Conservation (phyloP, 768 basidiomycete genomes). For the Lactarius hengduanensis region DNA sequence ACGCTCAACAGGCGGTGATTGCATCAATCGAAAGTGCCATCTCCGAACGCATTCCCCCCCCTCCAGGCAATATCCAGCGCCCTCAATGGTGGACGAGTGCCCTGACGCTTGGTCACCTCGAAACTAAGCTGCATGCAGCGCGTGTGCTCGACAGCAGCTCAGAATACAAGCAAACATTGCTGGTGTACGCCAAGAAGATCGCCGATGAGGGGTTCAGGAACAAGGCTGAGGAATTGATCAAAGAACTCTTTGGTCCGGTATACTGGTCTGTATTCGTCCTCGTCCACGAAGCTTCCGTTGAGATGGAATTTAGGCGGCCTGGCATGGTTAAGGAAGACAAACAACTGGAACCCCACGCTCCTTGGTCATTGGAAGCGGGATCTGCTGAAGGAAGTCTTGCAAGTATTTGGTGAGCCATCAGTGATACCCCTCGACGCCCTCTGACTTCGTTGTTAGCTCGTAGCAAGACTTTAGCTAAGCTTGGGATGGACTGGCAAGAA, state of each 20-base stretch:
- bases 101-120: conserved; percentile 84
- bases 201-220: conserved; percentile 86
- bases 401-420: conserved; percentile 58
- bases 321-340: conserved; percentile 50
- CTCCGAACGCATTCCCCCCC: conserved; percentile 30
- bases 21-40: conserved; percentile 34
- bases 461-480: conserved; percentile 70
- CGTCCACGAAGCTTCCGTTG: not conserved
- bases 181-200: conserved; percentile 78
- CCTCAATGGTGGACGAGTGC: conserved; percentile 84
- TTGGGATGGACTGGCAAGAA: conserved; percentile 84
- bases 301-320: conserved; percentile 54
- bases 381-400: conserved; percentile 75
- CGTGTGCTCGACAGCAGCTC: conserved; percentile 72
- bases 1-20: conserved; percentile 41
- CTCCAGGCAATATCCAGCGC: conserved; percentile 36
- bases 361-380: conserved; percentile 79
- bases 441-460: conserved; percentile 45
- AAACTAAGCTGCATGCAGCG: conserved; percentile 76
- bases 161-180: conserved; percentile 78
- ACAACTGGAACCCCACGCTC: conserved; percentile 69
- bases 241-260: conserved; percentile 86
- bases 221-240: conserved; percentile 89
- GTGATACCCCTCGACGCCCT: not conserved
- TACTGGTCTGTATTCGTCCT: conserved; percentile 66